Evolutionary conservation across 371 early-diverging fungal species (phyloP).

Genomic region (Capillidium rhysosporum): DNA sequence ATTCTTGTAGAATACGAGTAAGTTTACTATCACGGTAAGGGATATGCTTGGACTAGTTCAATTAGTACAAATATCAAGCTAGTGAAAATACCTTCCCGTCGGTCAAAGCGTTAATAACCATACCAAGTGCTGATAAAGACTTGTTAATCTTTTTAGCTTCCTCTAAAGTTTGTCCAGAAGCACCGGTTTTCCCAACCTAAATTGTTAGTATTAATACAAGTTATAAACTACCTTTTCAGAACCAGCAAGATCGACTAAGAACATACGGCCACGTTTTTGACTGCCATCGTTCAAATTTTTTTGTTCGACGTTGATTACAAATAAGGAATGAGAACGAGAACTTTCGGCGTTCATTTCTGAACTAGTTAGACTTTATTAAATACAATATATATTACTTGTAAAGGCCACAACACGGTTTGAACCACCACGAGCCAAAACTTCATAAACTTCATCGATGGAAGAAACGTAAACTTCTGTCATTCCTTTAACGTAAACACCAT

Average conservation of each 20-base stretch:
- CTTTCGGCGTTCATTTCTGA: constrained; percentile 89
- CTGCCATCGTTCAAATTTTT: constrained; percentile 75
- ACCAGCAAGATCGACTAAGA: constrained; percentile 98
- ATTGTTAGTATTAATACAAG: neutral
- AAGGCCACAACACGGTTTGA: constrained; percentile 72
- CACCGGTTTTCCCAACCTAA: constrained; percentile 86
- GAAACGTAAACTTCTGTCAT: constrained; percentile 83
- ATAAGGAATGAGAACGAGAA: constrained; percentile 94
- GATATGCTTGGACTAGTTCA: constrained; percentile 65
- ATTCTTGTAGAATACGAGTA: constrained; percentile 96
- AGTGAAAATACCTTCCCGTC: constrained; percentile 49
- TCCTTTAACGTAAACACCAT: constrained; percentile 93
- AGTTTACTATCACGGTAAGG: constrained; percentile 98
- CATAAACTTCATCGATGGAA: constrained; percentile 82
- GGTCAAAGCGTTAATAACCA: constrained; percentile 95
- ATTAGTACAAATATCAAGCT: constrained; percentile 6
- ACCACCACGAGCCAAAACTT: constrained; percentile 83
- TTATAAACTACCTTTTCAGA: constrained; percentile 65
- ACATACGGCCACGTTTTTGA: constrained; percentile 74
- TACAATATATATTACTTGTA: constrained; percentile 38
- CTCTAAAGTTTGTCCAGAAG: constrained; percentile 93
- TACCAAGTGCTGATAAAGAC: constrained; percentile 91
- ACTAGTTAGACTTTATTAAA: neutral
- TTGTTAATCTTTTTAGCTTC: constrained; percentile 99
- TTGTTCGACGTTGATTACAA: constrained; percentile 84